phyloP scores from a whole-genome alignment of 2,329 filamentous ascomycete species.

The Aspergillus novofumigatus region DNA sequence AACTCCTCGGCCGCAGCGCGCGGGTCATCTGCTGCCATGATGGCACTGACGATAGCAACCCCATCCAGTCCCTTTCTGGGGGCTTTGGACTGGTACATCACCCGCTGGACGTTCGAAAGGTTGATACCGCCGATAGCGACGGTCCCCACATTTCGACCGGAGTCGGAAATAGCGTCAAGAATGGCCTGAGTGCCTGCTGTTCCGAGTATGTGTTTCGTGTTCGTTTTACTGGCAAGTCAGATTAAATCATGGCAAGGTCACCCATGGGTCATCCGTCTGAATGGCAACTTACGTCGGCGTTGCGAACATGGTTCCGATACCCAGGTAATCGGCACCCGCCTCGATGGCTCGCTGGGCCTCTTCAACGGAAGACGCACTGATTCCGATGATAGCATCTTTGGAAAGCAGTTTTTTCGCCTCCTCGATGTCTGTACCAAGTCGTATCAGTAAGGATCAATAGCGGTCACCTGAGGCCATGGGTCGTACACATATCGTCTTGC shows the following conservation, averaged over 20 bases:
- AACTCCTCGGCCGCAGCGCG: constrained; percentile 60
- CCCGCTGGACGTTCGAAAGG: constrained; percentile 65
- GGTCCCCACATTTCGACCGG: constrained; percentile 37
- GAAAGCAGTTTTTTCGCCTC: constrained; percentile 71
- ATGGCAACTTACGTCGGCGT: constrained; percentile 69
- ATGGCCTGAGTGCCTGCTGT: constrained; percentile 66
- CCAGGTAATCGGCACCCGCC: constrained; percentile 83
- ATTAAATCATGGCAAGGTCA: neutral
- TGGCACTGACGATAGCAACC: constrained; percentile 83
- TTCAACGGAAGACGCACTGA: constrained; percentile 70
- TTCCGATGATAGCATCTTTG: constrained; percentile 75
- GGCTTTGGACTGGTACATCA: constrained; percentile 65
- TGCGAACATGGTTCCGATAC: constrained; percentile 83
- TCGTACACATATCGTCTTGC: constrained; percentile 82
- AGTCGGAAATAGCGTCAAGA: constrained; percentile 55
- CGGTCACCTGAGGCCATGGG: neutral
- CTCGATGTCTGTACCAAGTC: constrained; percentile 46
- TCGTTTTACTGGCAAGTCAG: constrained; percentile 62
- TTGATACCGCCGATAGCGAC: constrained; percentile 92
- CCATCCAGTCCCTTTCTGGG: constrained; percentile 65
- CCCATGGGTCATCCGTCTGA: neutral
- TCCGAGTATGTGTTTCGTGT: constrained; percentile 78
- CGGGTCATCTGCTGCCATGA: constrained; percentile 69
- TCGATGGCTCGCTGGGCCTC: constrained; percentile 70
- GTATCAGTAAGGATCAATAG: neutral